Percentiles rank a stretch among this genome's conserved stretches.
Conservation (phyloP, 2,329 filamentous ascomycete genomes). For the Ceratocystiopsis minuta region DNA sequence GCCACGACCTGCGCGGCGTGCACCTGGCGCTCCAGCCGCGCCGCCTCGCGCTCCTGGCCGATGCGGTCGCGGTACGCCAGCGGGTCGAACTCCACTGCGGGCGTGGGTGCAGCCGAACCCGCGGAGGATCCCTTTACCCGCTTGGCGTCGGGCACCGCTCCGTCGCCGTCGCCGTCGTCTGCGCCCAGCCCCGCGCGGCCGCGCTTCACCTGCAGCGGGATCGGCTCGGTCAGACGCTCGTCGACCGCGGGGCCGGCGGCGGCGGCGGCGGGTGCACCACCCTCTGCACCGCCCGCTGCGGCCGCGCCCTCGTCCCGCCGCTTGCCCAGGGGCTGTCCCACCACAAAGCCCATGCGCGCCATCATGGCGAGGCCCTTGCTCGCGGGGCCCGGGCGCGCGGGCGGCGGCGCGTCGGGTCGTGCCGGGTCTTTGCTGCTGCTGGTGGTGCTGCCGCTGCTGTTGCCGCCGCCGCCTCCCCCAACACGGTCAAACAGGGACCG, state of each 20-base stretch:
- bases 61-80: slow-evolving; percentile 58
- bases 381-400: slow-evolving; percentile 24
- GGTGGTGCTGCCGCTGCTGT: slow-evolving; percentile 14
- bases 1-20: slow-evolving; percentile 67
- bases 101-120: slow-evolving; percentile 6
- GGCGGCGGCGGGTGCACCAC: too few species aligned
- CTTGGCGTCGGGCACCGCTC: slow-evolving; percentile 30
- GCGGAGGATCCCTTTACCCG: slow-evolving; percentile 17
- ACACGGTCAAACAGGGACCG: slow-evolving; percentile 41
- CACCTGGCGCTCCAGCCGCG: slow-evolving; percentile 49
- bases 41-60: slow-evolving; percentile 50
- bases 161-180: slow-evolving; percentile 20
- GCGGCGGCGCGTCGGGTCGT: too few species aligned
- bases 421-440: slow-evolving; percentile 11
- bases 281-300: neutral
- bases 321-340: slow-evolving; percentile 54
- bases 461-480: slow-evolving; percentile 16
- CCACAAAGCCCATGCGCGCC: slow-evolving; percentile 81
- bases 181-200: slow-evolving; percentile 68
- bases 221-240: slow-evolving; percentile 40
- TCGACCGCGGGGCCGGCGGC: neutral
- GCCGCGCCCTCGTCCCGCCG: slow-evolving; percentile 9
- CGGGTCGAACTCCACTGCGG: slow-evolving; percentile 33
- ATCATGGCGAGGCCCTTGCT: slow-evolving; percentile 94
- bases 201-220: slow-evolving; percentile 60